These are phyloP conservation scores for Peronospora tabacina DNA, from an alignment of 352 stramenopile genomes.

Conservation along the genomic window DNA sequence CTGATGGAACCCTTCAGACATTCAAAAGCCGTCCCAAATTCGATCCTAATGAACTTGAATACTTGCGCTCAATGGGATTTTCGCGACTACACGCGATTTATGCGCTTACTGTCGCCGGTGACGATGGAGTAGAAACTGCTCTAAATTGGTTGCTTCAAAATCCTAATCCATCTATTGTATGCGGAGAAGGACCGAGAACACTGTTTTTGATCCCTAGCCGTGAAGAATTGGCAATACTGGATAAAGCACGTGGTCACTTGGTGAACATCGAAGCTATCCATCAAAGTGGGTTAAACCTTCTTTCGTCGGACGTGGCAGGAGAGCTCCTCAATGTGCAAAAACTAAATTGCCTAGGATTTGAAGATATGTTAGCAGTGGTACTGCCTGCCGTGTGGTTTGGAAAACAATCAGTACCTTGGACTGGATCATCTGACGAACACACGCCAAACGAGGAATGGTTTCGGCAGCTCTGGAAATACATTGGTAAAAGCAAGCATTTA, in stretches of 20 bases:
- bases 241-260: slow-evolving; percentile 28
- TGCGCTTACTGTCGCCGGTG: slow-evolving; percentile 33
- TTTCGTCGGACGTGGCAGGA: slow-evolving; percentile 28
- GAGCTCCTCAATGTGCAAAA: slow-evolving; percentile 42
- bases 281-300: slow-evolving; percentile 20
- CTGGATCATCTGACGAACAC: slow-evolving; percentile 5
- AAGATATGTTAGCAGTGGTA: slow-evolving; percentile 42
- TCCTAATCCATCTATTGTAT: slow-evolving; percentile 32
- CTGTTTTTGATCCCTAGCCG: slow-evolving; percentile 41
- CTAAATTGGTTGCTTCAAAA: slow-evolving; percentile 65
- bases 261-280: slow-evolving; percentile 38
- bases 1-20: slow-evolving; percentile 35
- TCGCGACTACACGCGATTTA: slow-evolving; percentile 35
- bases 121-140: slow-evolving; percentile 38
- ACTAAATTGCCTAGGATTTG: slow-evolving; percentile 44
- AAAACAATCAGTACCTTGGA: slow-evolving; percentile 25
- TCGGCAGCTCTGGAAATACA: slow-evolving; percentile 52
- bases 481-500: slow-evolving; percentile 39
- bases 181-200: slow-evolving; percentile 9
- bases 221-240: slow-evolving; percentile 40
- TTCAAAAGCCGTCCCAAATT: slow-evolving; percentile 28
- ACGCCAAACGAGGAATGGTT: slow-evolving; percentile 45
- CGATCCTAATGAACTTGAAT: slow-evolving; percentile 31
- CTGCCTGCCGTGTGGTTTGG: slow-evolving; percentile 44
- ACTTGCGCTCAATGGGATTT: slow-evolving; percentile 65